phyloP scores from a whole-genome alignment of 352 stramenopile genomes.

The Phytophthora multivora region DNA sequence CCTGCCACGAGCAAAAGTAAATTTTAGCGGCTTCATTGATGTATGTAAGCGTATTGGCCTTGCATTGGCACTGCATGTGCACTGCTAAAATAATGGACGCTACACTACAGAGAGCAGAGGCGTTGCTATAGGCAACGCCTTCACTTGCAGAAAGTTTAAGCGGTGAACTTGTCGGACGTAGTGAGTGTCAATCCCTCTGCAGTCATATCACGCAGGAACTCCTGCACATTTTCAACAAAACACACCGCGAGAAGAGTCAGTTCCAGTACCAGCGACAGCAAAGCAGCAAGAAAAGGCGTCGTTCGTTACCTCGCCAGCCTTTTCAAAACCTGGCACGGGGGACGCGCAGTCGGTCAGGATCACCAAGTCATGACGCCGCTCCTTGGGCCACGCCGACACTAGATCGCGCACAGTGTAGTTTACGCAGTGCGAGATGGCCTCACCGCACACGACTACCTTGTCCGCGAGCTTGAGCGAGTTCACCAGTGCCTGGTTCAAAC shows the following conservation, averaged over 20 bases:
- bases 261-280: not conserved
- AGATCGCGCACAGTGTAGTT: constrained; percentile 96
- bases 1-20: constrained; percentile 7
- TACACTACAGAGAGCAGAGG: not conserved
- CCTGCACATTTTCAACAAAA: constrained; percentile 24
- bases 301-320: constrained; percentile 56
- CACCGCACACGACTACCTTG: constrained; percentile 92
- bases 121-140: too few species aligned
- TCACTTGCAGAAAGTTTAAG: constrained; percentile 8
- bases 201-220: constrained; percentile 70
- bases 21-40: constrained; percentile 11
- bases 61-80: not conserved
- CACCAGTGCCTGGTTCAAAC: constrained; percentile 89
- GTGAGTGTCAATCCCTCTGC: constrained; percentile 64
- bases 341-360: constrained; percentile 81
- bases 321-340: constrained; percentile 74
- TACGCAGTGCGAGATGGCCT: constrained; percentile 97
- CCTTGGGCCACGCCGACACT: constrained; percentile 77
- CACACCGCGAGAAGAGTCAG: constrained; percentile 9
- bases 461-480: constrained; percentile 83
- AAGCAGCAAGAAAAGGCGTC: constrained; percentile 10
- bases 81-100: constrained; percentile 3
- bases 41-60: not conserved
- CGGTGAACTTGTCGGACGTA: constrained; percentile 52
- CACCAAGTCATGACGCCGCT: constrained; percentile 72